Percentiles rank a stretch among this genome's conserved stretches.
phyloP scores from a whole-genome alignment of 176 grass and related monocot genomes.

The Triticum timopheevii region DNA sequence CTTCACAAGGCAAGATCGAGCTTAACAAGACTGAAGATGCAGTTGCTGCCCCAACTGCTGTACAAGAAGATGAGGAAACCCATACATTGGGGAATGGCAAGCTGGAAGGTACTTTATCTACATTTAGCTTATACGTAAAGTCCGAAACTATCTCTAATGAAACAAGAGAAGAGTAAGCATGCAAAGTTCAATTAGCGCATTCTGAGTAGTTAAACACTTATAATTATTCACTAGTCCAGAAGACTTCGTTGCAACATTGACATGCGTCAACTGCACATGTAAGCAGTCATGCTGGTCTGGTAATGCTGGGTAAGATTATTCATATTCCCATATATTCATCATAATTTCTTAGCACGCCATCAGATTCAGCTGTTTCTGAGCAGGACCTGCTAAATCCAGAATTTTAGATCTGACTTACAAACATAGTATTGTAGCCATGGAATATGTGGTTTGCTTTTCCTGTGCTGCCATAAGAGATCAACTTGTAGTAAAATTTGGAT shows the following conservation, averaged over 20 bases:
- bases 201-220: background rate
- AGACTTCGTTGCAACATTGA: slow-evolving; percentile 1
- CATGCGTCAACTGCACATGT: slow-evolving; percentile 10
- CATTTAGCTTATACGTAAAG: background rate
- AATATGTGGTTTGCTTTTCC: background rate
- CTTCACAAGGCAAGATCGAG: slow-evolving; percentile 33
- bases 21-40: slow-evolving; percentile 41
- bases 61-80: slow-evolving; percentile 36
- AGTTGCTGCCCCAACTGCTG: slow-evolving; percentile 18
- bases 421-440: background rate
- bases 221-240: slow-evolving; percentile 21
- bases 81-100: slow-evolving; percentile 50
- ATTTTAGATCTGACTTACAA: background rate
- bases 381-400: background rate
- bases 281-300: slow-evolving; percentile 2
- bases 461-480: background rate
- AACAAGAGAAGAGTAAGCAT: slow-evolving; percentile 13
- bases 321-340: slow-evolving; percentile 12
- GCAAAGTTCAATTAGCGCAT: background rate
- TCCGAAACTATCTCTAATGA: slow-evolving; percentile 26
- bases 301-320: background rate
- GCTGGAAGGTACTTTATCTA: slow-evolving; percentile 46
- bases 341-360: background rate
- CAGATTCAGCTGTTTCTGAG: slow-evolving; percentile 17
- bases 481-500: background rate